Conservation (phyloP, 75 land plant genomes). For the Azolla pinnata region DNA sequence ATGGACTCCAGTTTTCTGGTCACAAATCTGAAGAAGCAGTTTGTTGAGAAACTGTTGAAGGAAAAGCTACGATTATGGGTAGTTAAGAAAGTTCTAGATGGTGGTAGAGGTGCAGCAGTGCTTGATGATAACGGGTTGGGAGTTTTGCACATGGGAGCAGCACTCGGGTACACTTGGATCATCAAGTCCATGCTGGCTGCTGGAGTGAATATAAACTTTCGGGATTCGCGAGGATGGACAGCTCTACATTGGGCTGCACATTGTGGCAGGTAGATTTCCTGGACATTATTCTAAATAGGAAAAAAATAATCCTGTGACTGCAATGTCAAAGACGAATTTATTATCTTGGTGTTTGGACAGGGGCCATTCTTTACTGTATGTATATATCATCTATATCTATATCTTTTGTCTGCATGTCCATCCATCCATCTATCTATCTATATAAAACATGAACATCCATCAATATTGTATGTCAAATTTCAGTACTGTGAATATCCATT, state of each 20-base stretch:
- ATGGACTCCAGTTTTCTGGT: slow-evolving; percentile 18
- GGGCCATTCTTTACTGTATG: no score
- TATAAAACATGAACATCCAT: no score
- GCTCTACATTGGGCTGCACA: slow-evolving; percentile 98
- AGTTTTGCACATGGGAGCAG: slow-evolving; percentile 74
- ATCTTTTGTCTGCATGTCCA: no score
- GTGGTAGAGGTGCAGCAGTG: slow-evolving; percentile 29
- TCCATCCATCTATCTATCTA: no score
- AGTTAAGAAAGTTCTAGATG: slow-evolving; percentile 18
- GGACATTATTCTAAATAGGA: no score
- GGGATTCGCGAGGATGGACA: slow-evolving; percentile 91
- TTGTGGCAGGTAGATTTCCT: slow-evolving; percentile 57
- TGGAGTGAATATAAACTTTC: slow-evolving; percentile 81
- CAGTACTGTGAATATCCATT: no score
- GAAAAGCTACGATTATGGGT: slow-evolving; percentile 64
- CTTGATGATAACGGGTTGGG: slow-evolving; percentile 76
- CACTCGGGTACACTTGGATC: slow-evolving; percentile 91
- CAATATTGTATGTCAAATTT: neutral
- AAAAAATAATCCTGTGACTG: no score
- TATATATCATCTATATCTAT: no score
- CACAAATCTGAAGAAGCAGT: slow-evolving; percentile 29
- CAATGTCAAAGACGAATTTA: no score
- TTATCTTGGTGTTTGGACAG: no score
- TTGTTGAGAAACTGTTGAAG: slow-evolving; percentile 60
- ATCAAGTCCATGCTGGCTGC: slow-evolving; percentile 44